These are phyloP conservation scores for Lasiosphaeria ovina DNA, from an alignment of 495 filamentous ascomycete genomes.

Conservation along the genomic window DNA sequence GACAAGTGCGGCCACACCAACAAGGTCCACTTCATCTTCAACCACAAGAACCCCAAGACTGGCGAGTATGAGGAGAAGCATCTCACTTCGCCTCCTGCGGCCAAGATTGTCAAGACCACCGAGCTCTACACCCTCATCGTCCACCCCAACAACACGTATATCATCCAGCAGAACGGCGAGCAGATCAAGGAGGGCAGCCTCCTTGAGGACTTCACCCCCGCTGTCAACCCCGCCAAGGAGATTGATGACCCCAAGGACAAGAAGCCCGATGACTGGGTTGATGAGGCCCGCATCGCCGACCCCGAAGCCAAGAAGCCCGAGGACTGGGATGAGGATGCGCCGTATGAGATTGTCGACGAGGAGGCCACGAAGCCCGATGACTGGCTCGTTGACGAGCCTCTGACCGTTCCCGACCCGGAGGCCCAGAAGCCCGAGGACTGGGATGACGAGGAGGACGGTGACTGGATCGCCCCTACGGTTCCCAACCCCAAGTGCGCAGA, in stretches of 20 bases:
- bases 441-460: slow-evolving; percentile 99
- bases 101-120: slow-evolving; percentile 84
- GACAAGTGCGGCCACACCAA: slow-evolving; percentile 99
- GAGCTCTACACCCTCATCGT: slow-evolving; percentile 95
- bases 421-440: slow-evolving; percentile 99
- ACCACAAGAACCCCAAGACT: slow-evolving; percentile 99
- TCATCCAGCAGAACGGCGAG: slow-evolving; percentile 87
- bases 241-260: slow-evolving; percentile 94
- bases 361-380: slow-evolving; percentile 88
- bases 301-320: slow-evolving; percentile 94
- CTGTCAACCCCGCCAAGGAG: slow-evolving; percentile 94
- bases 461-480: slow-evolving; percentile 92
- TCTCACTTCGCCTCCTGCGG: slow-evolving; percentile 76
- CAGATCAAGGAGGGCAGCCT: slow-evolving; percentile 83
- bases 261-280: slow-evolving; percentile 96
- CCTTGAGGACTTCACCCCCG: slow-evolving; percentile 87
- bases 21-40: slow-evolving; percentile 99
- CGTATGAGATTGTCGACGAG: slow-evolving; percentile 92
- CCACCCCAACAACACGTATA: slow-evolving; percentile 90
- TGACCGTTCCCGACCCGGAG: slow-evolving; percentile 87
- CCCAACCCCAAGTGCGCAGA: slow-evolving; percentile 96
- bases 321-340: slow-evolving; percentile 99
- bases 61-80: slow-evolving; percentile 99
- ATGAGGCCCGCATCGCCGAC: slow-evolving; percentile 84
- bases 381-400: slow-evolving; percentile 92